Evolutionary conservation across 768 basidiomycete genomes (phyloP), one percentile per base, ranked within the genome.

Genomic region (Tricholoma flavovirens): DNA sequence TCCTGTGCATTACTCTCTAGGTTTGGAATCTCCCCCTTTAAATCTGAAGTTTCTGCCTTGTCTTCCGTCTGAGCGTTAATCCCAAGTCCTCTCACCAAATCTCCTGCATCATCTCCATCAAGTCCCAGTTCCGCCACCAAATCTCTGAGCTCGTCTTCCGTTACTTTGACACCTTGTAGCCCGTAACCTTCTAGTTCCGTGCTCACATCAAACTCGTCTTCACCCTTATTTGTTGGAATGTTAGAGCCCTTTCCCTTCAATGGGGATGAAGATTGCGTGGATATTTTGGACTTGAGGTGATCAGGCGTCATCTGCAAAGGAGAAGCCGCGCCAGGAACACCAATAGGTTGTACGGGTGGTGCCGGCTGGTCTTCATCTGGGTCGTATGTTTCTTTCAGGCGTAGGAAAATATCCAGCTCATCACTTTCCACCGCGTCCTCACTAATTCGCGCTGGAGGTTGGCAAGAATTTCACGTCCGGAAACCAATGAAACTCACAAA

Each of bases 381-480:
- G 54, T 87, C 74, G 79, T 84, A 93, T 12, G 73, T 71, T 62
- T 93, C 91, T 6, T 87, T 86, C 19, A 86, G 77, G 12, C 87
- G 82, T 30, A 93, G 73, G 71, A 90, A 93, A 1, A 63, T 71
- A 29, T 84, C 82, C 21, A 93, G 82, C 59, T 89, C 87, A 57
- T 74, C 81, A 64, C 79, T 83, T 70, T 93, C 91, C 30, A 92
- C 91, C 7, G 92, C 90, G 62, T 89, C 88, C 73, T 93, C 92
- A 60, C 90, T 92, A 45, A 33, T 45, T 42, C 9, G 26, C 12
- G 51, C 17, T 24, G 52, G 49, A 48, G 32, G 53, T 58, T 46
- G 36, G 43, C 38, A 54, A 61, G 42, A 40, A 53, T 49, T 57
- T 60, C 48, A 32, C 48, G 33, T n/a, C n/a, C 22, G 19, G 19